phyloP scores from a whole-genome alignment of 1,284 basidiomycete genomes.

The Fomes fomentarius region DNA sequence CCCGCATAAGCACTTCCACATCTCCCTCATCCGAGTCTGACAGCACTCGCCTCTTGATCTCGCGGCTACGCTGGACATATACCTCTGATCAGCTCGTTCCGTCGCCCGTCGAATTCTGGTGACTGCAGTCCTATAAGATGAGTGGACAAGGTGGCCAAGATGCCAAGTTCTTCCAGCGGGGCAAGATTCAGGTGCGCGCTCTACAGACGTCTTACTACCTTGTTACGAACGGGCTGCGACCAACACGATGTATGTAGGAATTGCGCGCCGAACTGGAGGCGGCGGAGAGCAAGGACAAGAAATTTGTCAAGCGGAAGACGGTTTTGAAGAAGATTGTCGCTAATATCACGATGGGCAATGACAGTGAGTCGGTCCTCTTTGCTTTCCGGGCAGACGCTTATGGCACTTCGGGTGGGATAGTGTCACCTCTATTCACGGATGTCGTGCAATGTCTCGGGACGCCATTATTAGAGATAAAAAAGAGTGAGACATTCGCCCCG shows the following conservation, averaged over 20 bases:
- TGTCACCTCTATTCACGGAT: conserved; percentile 92
- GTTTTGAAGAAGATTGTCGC: conserved; percentile 95
- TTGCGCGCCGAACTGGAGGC: conserved; percentile 88
- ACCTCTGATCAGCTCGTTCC: not conserved
- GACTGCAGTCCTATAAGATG: conserved; percentile 42
- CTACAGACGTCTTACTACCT: conserved; percentile 1
- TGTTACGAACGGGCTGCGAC: conserved; percentile 16
- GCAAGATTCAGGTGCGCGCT: conserved; percentile 83
- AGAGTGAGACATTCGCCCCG: conserved; percentile 65
- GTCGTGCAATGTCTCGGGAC: conserved; percentile 89
- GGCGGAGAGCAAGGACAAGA: conserved; percentile 92
- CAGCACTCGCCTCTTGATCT: not conserved
- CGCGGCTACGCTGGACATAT: conserved; percentile 9
- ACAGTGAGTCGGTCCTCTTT: conserved; percentile 64
- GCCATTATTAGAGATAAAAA: conserved; percentile 95
- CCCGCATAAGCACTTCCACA: not conserved
- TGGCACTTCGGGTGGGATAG: conserved; percentile 43
- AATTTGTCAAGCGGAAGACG: conserved; percentile 87
- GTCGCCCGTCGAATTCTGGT: not conserved
- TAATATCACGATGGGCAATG: conserved; percentile 96
- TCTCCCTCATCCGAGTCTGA: conserved; percentile 10
- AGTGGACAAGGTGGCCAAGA: conserved; percentile 70
- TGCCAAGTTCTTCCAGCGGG: conserved; percentile 88
- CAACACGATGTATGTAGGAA: conserved; percentile 51
- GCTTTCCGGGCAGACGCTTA: conserved; percentile 10